A percentile compares a stretch with the other conserved stretches of the same genome.
Evolutionary conservation across 176 grass and related monocot genomes (phyloP).

Genomic region (Avena sativa): DNA sequence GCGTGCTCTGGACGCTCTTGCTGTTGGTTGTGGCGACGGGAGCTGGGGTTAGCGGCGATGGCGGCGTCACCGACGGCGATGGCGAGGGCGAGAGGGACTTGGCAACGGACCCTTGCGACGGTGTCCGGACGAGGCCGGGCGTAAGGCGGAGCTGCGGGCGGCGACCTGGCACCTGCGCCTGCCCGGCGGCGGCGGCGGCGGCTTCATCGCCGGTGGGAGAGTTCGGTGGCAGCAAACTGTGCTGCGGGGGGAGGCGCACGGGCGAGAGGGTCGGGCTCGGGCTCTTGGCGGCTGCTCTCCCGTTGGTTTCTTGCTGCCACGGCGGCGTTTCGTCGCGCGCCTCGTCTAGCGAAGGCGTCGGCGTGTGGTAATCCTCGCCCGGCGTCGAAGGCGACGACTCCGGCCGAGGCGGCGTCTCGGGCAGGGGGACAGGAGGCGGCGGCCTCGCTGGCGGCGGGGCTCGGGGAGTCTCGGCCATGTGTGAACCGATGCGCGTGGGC

Average conservation of each 20-base stretch:
- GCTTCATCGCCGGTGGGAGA: constrained; percentile 21
- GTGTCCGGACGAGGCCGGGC: constrained; percentile 53
- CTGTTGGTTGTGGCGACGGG: not conserved
- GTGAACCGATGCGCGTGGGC: not conserved
- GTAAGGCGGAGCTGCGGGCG: constrained; percentile 38
- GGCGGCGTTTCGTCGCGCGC: constrained; percentile 38
- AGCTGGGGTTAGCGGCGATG: constrained; percentile 34
- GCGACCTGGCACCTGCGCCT: not conserved
- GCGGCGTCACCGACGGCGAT: constrained; percentile 42
- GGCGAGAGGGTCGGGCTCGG: constrained; percentile 58
- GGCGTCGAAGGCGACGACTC: constrained; percentile 39
- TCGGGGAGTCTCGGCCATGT: constrained; percentile 45
- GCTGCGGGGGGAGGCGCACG: constrained; percentile 15
- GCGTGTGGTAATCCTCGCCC: constrained; percentile 51
- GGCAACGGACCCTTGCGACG: constrained; percentile 42
- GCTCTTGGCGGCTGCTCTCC: constrained; percentile 26
- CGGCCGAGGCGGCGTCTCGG: constrained; percentile 16
- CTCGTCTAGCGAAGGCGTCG: constrained; percentile 47
- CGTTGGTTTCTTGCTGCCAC: constrained; percentile 17
- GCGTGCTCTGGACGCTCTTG: constrained; percentile 44
- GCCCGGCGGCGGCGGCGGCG: not conserved
- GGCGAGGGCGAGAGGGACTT: constrained; percentile 35
- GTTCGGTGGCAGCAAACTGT: not conserved
- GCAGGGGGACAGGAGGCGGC: constrained; percentile 38
- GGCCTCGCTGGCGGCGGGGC: constrained; percentile 48